These are phyloP conservation scores for Diplodia corticola DNA, from an alignment of 2,329 filamentous ascomycete genomes.

Conservation along the genomic window DNA sequence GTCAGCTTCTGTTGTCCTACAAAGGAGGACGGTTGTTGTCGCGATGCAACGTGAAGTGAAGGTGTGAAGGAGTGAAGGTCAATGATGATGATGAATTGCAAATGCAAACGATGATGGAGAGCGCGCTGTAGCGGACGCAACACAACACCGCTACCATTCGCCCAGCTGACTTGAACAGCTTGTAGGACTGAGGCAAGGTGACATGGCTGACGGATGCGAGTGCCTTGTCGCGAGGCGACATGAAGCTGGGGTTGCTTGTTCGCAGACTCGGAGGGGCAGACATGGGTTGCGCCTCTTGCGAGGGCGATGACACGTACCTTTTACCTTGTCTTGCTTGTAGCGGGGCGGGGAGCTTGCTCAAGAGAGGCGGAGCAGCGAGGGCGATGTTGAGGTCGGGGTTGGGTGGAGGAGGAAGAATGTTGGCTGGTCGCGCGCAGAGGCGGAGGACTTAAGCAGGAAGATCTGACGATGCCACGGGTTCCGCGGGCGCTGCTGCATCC, in stretches of 20 bases:
- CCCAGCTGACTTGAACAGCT: not conserved
- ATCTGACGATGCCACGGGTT: not conserved
- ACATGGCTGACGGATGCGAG: not conserved
- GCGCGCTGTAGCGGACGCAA: not conserved
- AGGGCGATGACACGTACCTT: not conserved
- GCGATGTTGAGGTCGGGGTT: slow-evolving; percentile 12
- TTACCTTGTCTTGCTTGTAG: slow-evolving; percentile 1
- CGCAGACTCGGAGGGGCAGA: not conserved
- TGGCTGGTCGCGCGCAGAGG: slow-evolving; percentile 5
- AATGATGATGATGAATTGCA: not conserved
- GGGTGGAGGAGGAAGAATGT: slow-evolving; percentile 19
- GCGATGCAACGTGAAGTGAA: not conserved
- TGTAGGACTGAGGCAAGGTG: not conserved
- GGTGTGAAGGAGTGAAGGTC: not conserved
- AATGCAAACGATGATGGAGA: not conserved
- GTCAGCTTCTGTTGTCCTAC: not conserved
- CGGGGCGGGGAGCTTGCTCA: not conserved
- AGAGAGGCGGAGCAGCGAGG: not conserved
- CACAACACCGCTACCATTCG: not conserved
- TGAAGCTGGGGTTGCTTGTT: not conserved
- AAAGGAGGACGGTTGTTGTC: slow-evolving; percentile 30
- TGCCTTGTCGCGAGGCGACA: not conserved
- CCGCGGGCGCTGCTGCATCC: not conserved
- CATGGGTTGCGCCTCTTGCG: not conserved
- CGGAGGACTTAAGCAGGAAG: slow-evolving; percentile 2